Evolutionary conservation across 352 stramenopile genomes (phyloP), one percentile per base, ranked within the genome.

Genomic region (Phytophthora pinifolia): DNA sequence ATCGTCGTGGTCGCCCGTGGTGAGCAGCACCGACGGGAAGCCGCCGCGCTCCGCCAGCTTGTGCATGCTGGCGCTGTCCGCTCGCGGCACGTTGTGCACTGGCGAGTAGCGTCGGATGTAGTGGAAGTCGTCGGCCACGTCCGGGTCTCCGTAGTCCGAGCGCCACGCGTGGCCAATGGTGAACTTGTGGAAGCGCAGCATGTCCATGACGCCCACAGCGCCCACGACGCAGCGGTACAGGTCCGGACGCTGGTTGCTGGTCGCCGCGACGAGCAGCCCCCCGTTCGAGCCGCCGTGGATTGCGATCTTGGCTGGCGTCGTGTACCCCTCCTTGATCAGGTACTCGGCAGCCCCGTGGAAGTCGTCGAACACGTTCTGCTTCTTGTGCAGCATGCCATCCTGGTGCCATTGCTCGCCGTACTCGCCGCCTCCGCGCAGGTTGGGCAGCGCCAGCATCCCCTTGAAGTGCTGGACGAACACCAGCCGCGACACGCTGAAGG

Each of bases 141-240:
- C 84, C 32, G 86, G 76, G 59, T 94, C 82, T 22, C 88, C 87
- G 52, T 92, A 97, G 61, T 97, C 88, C 46, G 83, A 80, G 47
- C 82, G 80, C 88, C 88, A 97, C 10, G 86, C 86, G 49, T 94
- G 80, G n/a, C 92, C 92, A 39, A 96, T 94, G n/a, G 96, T 90
- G 38, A 98, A 92, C 57, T 91, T 96, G 71, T 96, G 79, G 71
- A 97, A 99, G 30, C 92, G 81, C 50, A 98, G 91, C 96, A 99
- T 99, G 74, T 99, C 94, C 54, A 98, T 82, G 25, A 99, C 80
- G 30, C 94, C 92, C 33, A 98, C 96, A 44, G 89, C 87, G 46
- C 89, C 95, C 31, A 98, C 88, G 20, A 90, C 93, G 20, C 88
- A 95, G 36, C 88, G 81, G 67, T 96, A 98, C 6, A 98, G 72